Percentiles rank a stretch among this genome's conserved stretches.
phyloP scores from a whole-genome alignment of 2,329 filamentous ascomycete genomes.

The Coniochaeta hoffmannii region DNA sequence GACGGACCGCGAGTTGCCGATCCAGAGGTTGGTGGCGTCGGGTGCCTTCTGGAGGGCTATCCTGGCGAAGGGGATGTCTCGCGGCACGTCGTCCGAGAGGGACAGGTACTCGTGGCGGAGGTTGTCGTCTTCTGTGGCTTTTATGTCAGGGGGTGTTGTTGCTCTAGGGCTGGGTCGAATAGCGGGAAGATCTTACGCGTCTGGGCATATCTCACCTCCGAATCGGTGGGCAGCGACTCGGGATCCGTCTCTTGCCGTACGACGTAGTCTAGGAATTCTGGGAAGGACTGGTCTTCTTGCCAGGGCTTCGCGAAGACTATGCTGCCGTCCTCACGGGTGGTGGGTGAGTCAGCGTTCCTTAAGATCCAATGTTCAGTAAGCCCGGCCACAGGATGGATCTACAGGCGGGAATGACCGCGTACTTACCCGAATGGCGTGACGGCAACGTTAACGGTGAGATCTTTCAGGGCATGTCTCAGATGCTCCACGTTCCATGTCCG shows the following conservation, averaged over 20 bases:
- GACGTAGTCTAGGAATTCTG: conserved; percentile 54
- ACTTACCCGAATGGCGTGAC: conserved; percentile 62
- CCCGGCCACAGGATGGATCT: not conserved
- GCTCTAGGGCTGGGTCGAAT: not conserved
- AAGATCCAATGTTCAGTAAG: conserved; percentile 11
- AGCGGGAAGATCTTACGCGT: conserved; percentile 46
- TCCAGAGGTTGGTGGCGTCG: conserved; percentile 78
- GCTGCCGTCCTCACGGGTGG: conserved; percentile 21
- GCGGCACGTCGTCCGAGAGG: conserved; percentile 56
- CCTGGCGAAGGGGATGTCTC: conserved; percentile 62
- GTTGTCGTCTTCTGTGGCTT: conserved; percentile 69
- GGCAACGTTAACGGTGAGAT: conserved; percentile 62
- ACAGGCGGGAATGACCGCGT: conserved; percentile 15
- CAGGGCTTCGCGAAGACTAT: conserved; percentile 64
- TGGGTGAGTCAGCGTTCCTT: conserved; percentile 47
- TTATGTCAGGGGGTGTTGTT: not conserved
- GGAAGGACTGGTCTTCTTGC: conserved; percentile 58
- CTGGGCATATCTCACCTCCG: conserved; percentile 64
- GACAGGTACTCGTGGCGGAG: conserved; percentile 62
- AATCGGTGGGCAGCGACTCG: not conserved
- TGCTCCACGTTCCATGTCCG: conserved; percentile 55
- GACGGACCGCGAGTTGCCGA: conserved; percentile 62
- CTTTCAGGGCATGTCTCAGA: conserved; percentile 46
- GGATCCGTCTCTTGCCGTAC: conserved; percentile 44
- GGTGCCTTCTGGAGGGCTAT: conserved; percentile 59